phyloP scores from a whole-genome alignment of 139 green algal species.

The Volvox reticuliferus region DNA sequence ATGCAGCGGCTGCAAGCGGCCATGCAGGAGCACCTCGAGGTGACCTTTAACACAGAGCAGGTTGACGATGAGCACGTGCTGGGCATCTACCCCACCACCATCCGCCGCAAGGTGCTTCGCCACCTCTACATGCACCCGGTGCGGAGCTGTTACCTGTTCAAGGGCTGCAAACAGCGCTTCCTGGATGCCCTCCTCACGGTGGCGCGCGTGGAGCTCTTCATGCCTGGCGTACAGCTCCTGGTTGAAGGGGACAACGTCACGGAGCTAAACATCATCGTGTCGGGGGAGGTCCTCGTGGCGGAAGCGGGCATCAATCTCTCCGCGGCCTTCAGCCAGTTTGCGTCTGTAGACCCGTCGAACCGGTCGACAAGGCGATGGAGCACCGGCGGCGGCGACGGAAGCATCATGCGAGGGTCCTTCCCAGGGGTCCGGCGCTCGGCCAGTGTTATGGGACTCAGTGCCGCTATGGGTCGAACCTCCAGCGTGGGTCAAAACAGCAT shows the following conservation, averaged over 20 bases:
- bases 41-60: conserved; percentile 76
- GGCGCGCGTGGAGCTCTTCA: conserved; percentile 76
- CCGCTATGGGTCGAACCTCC: neutral
- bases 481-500: neutral
- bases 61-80: conserved; percentile 69
- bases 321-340: conserved; percentile 23
- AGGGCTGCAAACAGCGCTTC: conserved; percentile 64
- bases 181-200: conserved; percentile 73
- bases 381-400: neutral
- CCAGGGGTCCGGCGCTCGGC: neutral
- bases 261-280: conserved; percentile 49
- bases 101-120: conserved; percentile 59
- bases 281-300: conserved; percentile 23
- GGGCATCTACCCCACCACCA: conserved; percentile 64
- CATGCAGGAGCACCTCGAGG: conserved; percentile 76
- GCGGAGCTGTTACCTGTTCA: conserved; percentile 71
- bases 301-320: conserved; percentile 40
- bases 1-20: conserved; percentile 30
- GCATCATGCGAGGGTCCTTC: neutral
- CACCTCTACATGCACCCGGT: conserved; percentile 58
- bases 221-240: conserved; percentile 55
- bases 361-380: neutral
- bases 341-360: neutral
- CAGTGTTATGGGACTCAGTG: neutral
- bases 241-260: conserved; percentile 53